Evolutionary conservation across 2,329 filamentous ascomycete genomes (phyloP), one percentile per base, ranked within the genome.

Genomic region (Trichoderma semiorbis): DNA sequence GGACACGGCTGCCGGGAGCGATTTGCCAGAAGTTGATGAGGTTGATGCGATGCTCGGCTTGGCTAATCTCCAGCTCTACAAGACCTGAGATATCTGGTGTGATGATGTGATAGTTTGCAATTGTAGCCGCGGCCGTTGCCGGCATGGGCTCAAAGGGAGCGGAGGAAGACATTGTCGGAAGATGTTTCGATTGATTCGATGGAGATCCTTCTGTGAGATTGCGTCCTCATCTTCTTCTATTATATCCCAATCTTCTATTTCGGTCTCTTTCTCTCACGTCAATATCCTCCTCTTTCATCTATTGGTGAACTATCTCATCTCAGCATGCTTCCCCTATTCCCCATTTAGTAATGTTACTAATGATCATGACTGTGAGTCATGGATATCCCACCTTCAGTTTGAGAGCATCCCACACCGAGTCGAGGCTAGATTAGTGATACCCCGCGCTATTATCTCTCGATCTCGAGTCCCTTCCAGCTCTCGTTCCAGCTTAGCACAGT

Each of bases 1-100:
- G 81, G 7, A 89, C 77, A 3, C 80, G 82, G 32, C 81, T 80
- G 72, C 83, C 83, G 0, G 80, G 77, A 1, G 71, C 24, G 69
- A 84, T 79, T 28, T 75, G 73, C 81, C 81, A 85, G 30, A 74
- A 70, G 55, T 80, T 76, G 36, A 81, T 65, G 14, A 84, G 77
- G 3, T 75, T 71, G 32, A 83, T 75, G 34, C 83, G 81, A 73
- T 84, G 83, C 39, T 76, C 72, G 8, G 79, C 79, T 71, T 78
- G 77, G 39, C 63, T 65, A 62, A 74, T 72, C 63, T 78, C 75
- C 10, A 78, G 62, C 50, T 69, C 66, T 2, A 74, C 28, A 61
- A 73, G 70, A 10, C 57, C 58, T 21, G 39, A 11, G n/a, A 12
- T 7, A 24, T 69, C 63, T 16, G 61, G 62, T 3, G 43, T 14